A percentile compares a stretch with the other conserved stretches of the same genome.
Evolutionary conservation across 2,329 filamentous ascomycete genomes (phyloP).

Genomic region (Fusarium multiceps): DNA sequence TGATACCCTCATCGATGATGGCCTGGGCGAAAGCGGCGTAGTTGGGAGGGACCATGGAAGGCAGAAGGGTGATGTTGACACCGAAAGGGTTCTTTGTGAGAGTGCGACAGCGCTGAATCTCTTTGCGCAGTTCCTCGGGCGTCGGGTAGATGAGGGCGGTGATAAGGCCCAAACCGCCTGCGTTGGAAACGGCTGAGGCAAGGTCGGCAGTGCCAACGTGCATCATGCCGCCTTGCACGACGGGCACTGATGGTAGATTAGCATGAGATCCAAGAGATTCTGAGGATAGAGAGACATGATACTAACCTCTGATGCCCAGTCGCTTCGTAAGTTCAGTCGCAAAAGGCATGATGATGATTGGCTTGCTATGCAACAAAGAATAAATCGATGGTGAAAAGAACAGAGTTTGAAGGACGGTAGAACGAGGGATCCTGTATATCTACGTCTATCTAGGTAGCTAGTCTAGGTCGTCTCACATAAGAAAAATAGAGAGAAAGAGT

Average conservation of each 20-base stretch:
- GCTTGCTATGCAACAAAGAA: neutral
- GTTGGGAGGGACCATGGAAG: slow-evolving; percentile 88
- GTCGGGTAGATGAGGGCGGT: slow-evolving; percentile 93
- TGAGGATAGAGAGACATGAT: slow-evolving; percentile 16
- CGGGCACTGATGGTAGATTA: slow-evolving; percentile 67
- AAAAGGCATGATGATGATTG: slow-evolving; percentile 62
- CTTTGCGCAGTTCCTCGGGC: slow-evolving; percentile 89
- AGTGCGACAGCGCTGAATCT: slow-evolving; percentile 86
- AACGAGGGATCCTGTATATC: neutral
- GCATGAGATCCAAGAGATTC: neutral
- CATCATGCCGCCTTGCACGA: slow-evolving; percentile 90
- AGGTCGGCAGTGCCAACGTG: slow-evolving; percentile 85
- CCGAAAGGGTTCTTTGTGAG: slow-evolving; percentile 86
- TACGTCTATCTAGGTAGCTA: slow-evolving; percentile 2
- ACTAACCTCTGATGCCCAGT: slow-evolving; percentile 64
- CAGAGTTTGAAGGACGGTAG: neutral
- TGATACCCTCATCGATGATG: slow-evolving; percentile 91
- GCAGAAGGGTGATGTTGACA: slow-evolving; percentile 95
- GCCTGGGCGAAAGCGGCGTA: slow-evolving; percentile 92
- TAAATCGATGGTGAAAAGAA: neutral
- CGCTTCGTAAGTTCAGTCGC: slow-evolving; percentile 67
- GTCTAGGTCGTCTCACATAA: slow-evolving; percentile 5
- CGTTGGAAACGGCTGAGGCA: slow-evolving; percentile 80
- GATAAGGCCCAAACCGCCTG: slow-evolving; percentile 84
- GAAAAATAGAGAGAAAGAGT: neutral